Evolutionary conservation across 805 yeast genomes (phyloP).

Genomic region (Spathaspora hagerdaliae): DNA sequence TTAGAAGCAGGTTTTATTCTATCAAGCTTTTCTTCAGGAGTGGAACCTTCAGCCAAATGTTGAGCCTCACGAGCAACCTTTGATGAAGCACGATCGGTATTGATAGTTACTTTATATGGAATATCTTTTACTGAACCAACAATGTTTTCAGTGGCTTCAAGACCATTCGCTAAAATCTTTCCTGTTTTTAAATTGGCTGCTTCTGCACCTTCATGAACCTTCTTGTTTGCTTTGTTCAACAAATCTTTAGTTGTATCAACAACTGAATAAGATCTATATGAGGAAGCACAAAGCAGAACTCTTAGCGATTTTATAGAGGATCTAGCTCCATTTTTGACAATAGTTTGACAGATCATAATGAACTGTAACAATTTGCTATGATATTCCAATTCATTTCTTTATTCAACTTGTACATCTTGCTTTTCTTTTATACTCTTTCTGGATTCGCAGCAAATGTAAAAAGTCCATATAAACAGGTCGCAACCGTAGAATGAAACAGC

Average conservation of each 20-base stretch:
- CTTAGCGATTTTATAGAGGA: background rate
- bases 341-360: slow-evolving; percentile 5
- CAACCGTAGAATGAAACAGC: no score
- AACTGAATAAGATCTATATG: slow-evolving; percentile 16
- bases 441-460: no score
- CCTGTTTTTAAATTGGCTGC: slow-evolving; percentile 31
- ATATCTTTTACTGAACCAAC: background rate
- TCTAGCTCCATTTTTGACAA: background rate
- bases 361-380: background rate
- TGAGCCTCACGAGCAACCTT: slow-evolving; percentile 10
- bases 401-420: no score
- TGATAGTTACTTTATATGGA: slow-evolving; percentile 1
- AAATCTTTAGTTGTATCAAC: slow-evolving; percentile 32
- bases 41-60: slow-evolving; percentile 25
- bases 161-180: slow-evolving; percentile 27
- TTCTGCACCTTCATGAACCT: slow-evolving; percentile 32
- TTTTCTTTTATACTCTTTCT: no score
- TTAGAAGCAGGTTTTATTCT: background rate
- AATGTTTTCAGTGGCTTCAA: slow-evolving; percentile 10
- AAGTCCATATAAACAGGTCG: no score
- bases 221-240: slow-evolving; percentile 15
- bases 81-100: no score
- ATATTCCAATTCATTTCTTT: no score
- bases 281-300: background rate
- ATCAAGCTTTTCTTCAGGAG: slow-evolving; percentile 13